A percentile compares a stretch with the other conserved stretches of the same genome.
Evolutionary conservation across 1,139 yeast species (phyloP).

Genomic region (Suhomyces bribrorum): DNA sequence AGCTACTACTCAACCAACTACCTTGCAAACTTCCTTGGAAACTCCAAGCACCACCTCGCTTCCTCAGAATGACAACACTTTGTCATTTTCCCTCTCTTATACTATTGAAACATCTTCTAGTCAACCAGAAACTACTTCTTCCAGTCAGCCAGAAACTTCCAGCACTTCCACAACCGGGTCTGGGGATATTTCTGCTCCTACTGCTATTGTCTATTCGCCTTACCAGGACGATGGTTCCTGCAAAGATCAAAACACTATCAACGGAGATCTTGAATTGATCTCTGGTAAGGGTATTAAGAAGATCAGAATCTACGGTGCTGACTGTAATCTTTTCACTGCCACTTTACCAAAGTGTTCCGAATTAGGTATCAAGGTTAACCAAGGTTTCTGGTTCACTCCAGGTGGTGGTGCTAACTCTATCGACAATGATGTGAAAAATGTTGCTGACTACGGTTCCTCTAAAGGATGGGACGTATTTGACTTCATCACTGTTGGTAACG

Average conservation of each 20-base stretch:
- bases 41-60: conserved; percentile 3
- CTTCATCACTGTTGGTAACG: conserved; percentile 81
- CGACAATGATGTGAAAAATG: conserved; percentile 54
- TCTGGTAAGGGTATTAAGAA: conserved; percentile 59
- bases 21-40: conserved; percentile 14
- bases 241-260: conserved; percentile 56
- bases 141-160: conserved; percentile 14
- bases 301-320: conserved; percentile 82
- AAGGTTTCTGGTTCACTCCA: conserved; percentile 77
- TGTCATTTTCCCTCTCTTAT: background rate
- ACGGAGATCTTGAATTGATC: conserved; percentile 60
- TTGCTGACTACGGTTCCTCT: conserved; percentile 54
- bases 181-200: conserved; percentile 42
- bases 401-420: conserved; percentile 66
- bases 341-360: conserved; percentile 62
- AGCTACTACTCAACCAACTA: conserved; percentile 11
- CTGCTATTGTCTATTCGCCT: conserved; percentile 76
- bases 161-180: conserved; percentile 17
- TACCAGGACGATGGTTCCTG: conserved; percentile 69
- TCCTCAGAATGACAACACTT: background rate
- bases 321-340: conserved; percentile 68
- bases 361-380: conserved; percentile 73
- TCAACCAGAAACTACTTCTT: conserved; percentile 12
- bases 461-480: conserved; percentile 71
- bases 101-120: background rate